Percentiles rank a stretch among this genome's conserved stretches.
Evolutionary conservation across 2,329 filamentous ascomycete species (phyloP).

Genomic region (Curvularia sp.): DNA sequence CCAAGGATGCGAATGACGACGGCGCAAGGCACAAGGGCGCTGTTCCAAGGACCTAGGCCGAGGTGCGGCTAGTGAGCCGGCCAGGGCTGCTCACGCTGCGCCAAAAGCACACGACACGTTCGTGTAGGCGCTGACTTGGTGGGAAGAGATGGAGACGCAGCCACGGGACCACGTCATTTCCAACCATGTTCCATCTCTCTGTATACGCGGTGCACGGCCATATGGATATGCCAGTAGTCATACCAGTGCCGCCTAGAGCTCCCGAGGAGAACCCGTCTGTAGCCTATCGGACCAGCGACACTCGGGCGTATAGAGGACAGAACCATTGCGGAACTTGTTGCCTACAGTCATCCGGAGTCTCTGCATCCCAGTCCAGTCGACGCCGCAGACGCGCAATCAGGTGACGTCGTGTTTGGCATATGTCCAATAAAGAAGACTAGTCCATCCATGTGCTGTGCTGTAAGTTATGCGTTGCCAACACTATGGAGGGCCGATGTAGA

Average conservation of each 20-base stretch:
- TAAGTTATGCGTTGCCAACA: too few relatives aligned
- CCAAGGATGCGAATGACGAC: conserved; percentile 20
- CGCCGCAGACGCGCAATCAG: conserved; percentile 16
- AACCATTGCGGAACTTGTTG: not conserved
- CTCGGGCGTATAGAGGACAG: not conserved
- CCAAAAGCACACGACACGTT: conserved; percentile 29
- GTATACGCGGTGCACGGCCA: conserved; percentile 20
- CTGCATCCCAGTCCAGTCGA: not conserved
- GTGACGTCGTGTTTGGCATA: conserved; percentile 17
- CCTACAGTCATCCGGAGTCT: not conserved
- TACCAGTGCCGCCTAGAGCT: not conserved
- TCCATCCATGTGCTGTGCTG: not conserved
- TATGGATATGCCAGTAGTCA: conserved; percentile 3
- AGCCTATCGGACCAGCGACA: not conserved
- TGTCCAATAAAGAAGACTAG: not conserved
- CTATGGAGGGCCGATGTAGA: too few relatives aligned
- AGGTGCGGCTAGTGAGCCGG: conserved; percentile 30
- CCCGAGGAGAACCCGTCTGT: not conserved
- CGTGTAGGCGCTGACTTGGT: conserved; percentile 15
- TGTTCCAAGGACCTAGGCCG: conserved; percentile 12
- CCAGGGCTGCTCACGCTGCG: conserved; percentile 19
- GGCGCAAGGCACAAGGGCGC: conserved; percentile 12
- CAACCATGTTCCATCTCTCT: conserved; percentile 1
- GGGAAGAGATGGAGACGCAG: conserved; percentile 4
- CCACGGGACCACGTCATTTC: conserved; percentile 41